These are phyloP conservation scores for Rhodotorula sp. DNA, from an alignment of 1,284 basidiomycete genomes.

Conservation along the genomic window DNA sequence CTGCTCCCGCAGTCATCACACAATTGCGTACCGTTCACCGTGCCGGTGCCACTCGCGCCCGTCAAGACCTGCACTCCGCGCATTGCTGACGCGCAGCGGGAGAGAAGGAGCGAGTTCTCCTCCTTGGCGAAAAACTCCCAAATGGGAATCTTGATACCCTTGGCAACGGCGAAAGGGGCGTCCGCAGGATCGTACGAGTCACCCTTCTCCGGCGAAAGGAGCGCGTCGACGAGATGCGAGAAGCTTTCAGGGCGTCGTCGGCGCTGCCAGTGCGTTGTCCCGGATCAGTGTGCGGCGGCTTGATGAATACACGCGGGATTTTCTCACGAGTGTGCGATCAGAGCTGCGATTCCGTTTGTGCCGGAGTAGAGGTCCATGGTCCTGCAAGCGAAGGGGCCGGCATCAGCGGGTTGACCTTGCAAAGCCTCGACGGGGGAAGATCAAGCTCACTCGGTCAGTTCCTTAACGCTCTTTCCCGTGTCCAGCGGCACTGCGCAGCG, in stretches of 20 bases:
- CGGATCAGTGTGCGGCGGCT: neutral
- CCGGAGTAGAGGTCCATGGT: slow-evolving; percentile 59
- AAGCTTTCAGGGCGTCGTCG: slow-evolving; percentile 70
- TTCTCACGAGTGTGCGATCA: slow-evolving; percentile 55
- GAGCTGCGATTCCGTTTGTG: slow-evolving; percentile 65
- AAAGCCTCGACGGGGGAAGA: neutral
- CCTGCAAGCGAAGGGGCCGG: slow-evolving; percentile 11
- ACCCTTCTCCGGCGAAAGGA: slow-evolving; percentile 61
- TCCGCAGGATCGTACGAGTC: slow-evolving; percentile 48
- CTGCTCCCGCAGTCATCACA: neutral
- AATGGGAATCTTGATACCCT: slow-evolving; percentile 38
- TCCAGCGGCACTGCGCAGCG: slow-evolving; percentile 67
- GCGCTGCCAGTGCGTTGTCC: slow-evolving; percentile 53
- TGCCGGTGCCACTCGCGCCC: neutral
- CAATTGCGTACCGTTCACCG: neutral
- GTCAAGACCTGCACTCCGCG: neutral
- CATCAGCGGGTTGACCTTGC: slow-evolving; percentile 54
- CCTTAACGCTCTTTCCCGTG: slow-evolving; percentile 59
- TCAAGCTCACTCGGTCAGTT: slow-evolving; percentile 50
- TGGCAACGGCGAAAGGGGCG: slow-evolving; percentile 52
- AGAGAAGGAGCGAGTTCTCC: neutral
- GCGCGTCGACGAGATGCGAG: slow-evolving; percentile 59
- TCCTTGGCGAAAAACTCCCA: slow-evolving; percentile 13
- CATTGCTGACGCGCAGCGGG: slow-evolving; percentile 11
- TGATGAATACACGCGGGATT: too few relatives aligned